phyloP scores from a whole-genome alignment of 108 stramenopile genomes.

The Nannochloropsis oceanica region DNA sequence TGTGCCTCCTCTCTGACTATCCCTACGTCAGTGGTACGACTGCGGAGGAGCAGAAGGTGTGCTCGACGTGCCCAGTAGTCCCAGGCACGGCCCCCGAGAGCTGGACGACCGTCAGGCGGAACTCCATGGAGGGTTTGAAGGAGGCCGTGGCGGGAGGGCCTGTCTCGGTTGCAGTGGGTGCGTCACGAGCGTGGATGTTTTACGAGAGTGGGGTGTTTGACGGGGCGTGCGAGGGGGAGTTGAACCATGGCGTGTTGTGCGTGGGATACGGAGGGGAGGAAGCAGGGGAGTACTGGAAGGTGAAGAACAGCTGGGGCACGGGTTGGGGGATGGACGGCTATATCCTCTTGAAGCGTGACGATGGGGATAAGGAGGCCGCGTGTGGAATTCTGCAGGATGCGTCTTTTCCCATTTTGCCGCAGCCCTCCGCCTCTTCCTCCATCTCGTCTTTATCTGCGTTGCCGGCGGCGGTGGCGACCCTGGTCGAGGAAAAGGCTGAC shows the following conservation, averaged over 20 bases:
- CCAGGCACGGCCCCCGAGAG: neutral
- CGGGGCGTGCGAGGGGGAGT: slow-evolving; percentile 36
- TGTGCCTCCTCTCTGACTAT: slow-evolving; percentile 5
- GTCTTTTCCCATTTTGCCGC: slow-evolving; percentile 3
- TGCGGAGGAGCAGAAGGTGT: neutral
- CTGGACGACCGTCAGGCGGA: neutral
- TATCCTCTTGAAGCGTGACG: slow-evolving; percentile 31
- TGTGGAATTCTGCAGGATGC: slow-evolving; percentile 24
- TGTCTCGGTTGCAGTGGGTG: slow-evolving; percentile 59
- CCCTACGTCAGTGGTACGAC: slow-evolving; percentile 8
- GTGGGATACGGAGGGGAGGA: slow-evolving; percentile 40
- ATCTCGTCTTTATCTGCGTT: too few relatives aligned
- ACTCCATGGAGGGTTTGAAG: slow-evolving; percentile 22
- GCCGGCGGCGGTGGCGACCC: too few relatives aligned
- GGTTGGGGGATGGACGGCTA: slow-evolving; percentile 49
- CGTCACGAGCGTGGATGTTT: slow-evolving; percentile 69
- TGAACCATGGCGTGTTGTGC: slow-evolving; percentile 45
- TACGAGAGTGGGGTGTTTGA: slow-evolving; percentile 81
- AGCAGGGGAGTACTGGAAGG: slow-evolving; percentile 32
- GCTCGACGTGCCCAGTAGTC: neutral
- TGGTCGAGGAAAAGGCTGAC: too few relatives aligned
- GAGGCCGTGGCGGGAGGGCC: slow-evolving; percentile 39
- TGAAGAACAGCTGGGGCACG: slow-evolving; percentile 44
- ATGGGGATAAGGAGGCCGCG: slow-evolving; percentile 16
- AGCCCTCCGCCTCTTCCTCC: too few relatives aligned